Conservation (phyloP, 2,329 filamentous ascomycete species). For the Ophiocordyceps camponoti-saundersi region DNA sequence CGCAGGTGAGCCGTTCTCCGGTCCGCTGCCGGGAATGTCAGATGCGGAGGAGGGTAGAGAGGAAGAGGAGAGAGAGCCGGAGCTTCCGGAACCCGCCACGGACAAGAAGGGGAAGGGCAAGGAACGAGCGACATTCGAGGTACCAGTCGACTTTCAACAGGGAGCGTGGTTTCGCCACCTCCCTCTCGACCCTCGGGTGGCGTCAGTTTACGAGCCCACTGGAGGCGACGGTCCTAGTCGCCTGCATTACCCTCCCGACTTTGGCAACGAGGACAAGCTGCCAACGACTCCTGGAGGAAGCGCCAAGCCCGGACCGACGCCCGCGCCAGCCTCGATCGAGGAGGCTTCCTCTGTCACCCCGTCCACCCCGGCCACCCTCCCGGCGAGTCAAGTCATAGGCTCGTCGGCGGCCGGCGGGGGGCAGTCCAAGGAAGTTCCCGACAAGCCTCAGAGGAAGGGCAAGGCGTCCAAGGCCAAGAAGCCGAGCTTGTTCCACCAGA, state of each 20-base stretch:
- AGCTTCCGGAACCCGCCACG: background rate
- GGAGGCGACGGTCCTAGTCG: too few relatives aligned
- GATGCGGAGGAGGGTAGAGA: too few relatives aligned
- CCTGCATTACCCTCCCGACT: too few relatives aligned
- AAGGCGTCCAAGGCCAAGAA: background rate
- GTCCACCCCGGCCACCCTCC: background rate
- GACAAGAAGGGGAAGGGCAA: background rate
- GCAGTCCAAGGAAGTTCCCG: background rate
- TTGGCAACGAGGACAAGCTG: too few relatives aligned
- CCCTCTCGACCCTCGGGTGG: background rate
- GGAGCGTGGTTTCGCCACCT: background rate
- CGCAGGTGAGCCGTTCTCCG: too few relatives aligned
- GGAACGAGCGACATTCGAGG: background rate
- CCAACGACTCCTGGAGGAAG: slow-evolving; percentile 3
- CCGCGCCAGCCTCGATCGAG: background rate
- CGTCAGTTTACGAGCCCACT: background rate
- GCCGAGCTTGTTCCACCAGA: background rate
- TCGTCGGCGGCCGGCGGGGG: background rate
- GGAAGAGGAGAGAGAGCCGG: background rate
- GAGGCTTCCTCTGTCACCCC: background rate
- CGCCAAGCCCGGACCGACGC: background rate
- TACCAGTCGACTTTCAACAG: background rate
- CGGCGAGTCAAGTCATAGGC: background rate
- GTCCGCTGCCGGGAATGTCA: too few relatives aligned
- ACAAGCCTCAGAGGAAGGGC: slow-evolving; percentile 1